Evolutionary conservation across 202 grass and related monocot genomes (phyloP), one percentile per base, ranked within the genome.

Genomic region (Elaeis oleifera): DNA sequence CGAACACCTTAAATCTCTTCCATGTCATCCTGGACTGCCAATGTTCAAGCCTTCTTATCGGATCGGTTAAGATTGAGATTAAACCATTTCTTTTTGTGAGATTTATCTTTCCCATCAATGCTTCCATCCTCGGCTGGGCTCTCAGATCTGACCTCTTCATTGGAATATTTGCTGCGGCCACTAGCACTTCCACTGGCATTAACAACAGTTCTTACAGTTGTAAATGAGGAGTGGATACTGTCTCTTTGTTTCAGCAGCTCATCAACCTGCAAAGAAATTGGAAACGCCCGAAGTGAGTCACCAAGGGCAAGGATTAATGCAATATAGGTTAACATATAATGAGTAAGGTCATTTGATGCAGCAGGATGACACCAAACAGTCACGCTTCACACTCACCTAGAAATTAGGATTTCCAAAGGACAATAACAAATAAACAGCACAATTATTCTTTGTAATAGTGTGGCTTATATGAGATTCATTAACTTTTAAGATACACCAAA

Each of bases 231-330:
- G 44, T 92, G 92, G 50, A 97, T 81, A 70, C 71, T 76, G 54
- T 97, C 92, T 79, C 92, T 97, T 65, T 97, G 75, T 51, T 71
- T 84, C 79, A 97, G 65, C 63, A 97, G 79, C 58, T 97, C 88
- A 73, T 97, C 92, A 60, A 97, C 92, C 92, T 95, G 71, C 53
- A 76, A 52, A 69, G 64, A 44, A 77, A 53, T 24, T 72, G 51
- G 23, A 63, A 24, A 31, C 22, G 23, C 60, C 59, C 29, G 18
- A 65, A 50, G 67, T 57, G 17, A 50, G 50, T 64, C 15, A 69
- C 5, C 51, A 14, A 14, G 19, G 52, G 13, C 20, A n/a, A 56
- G 17, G 56, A 48, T 56, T 22, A 70, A 77, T 48, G 18, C 6
- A 22, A 69, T 31, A 52, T 56, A 61, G 5, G 28, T 13, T 13